Conservation (phyloP, 257 asterid genomes). For the Coffea canephora region DNA sequence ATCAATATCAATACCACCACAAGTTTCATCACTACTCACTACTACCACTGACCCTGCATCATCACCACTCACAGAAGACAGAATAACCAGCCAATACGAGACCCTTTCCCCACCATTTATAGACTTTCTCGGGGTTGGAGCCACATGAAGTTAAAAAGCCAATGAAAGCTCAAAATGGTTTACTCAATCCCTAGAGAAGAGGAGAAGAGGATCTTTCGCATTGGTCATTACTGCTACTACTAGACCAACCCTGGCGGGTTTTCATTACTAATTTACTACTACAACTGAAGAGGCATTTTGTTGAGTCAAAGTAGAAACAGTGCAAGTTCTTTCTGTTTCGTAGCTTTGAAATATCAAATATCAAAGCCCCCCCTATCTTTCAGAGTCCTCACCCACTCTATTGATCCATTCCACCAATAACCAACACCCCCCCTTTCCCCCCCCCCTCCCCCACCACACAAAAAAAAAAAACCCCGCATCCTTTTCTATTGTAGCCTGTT, state of each 20-base stretch:
- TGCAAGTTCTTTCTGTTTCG: conserved; percentile 28
- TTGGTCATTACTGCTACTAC: not conserved
- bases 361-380: conserved; percentile 22
- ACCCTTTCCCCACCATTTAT: conserved; percentile 58
- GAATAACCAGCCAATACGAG: conserved; percentile 32
- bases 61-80: conserved; percentile 32
- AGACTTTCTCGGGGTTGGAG: conserved; percentile 95
- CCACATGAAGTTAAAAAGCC: conserved; percentile 35
- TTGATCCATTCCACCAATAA: not conserved
- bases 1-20: conserved; percentile 28
- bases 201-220: no score
- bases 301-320: conserved; percentile 20
- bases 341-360: conserved; percentile 29
- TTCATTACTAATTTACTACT: not conserved
- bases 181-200: conserved; percentile 17
- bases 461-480: not conserved
- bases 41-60: conserved; percentile 21
- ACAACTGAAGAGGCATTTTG: conserved; percentile 5
- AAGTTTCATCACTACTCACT: conserved; percentile 16
- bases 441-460: no score
- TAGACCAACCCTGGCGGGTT: not conserved
- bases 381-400: conserved; percentile 7
- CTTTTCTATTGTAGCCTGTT: conserved; percentile 4
- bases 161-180: conserved; percentile 20
- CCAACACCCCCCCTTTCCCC: no score